These are phyloP conservation scores for Lachnellula suecica DNA, from an alignment of 2,329 filamentous ascomycete genomes.

Conservation along the genomic window DNA sequence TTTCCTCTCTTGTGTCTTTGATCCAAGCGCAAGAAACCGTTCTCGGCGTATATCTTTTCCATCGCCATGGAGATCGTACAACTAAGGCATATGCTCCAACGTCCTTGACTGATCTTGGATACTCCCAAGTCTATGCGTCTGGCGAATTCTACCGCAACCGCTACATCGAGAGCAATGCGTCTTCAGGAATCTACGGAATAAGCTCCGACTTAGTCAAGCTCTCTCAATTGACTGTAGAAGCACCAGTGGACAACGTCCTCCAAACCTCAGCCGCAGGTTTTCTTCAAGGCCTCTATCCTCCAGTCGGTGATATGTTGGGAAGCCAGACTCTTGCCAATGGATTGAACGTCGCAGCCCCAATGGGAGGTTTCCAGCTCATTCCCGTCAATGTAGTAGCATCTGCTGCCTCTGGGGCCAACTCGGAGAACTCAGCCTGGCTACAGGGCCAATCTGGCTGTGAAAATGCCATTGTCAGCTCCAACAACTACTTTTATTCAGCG, in stretches of 20 bases:
- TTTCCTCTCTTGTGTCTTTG: slow-evolving; percentile 39
- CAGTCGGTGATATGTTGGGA: slow-evolving; percentile 54
- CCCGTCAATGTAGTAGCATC: slow-evolving; percentile 63
- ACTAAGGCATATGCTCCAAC: slow-evolving; percentile 72
- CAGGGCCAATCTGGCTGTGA: slow-evolving; percentile 57
- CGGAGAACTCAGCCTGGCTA: slow-evolving; percentile 57
- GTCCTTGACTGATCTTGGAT: slow-evolving; percentile 76
- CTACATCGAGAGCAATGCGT: slow-evolving; percentile 65
- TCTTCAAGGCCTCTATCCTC: slow-evolving; percentile 84
- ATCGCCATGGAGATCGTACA: slow-evolving; percentile 86
- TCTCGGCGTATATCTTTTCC: slow-evolving; percentile 82
- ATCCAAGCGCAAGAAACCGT: slow-evolving; percentile 32
- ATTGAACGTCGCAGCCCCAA: slow-evolving; percentile 61
- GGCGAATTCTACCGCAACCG: slow-evolving; percentile 74
- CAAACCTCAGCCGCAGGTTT: slow-evolving; percentile 79
- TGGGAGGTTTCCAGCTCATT: slow-evolving; percentile 83
- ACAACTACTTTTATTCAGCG: slow-evolving; percentile 50
- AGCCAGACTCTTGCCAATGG: slow-evolving; percentile 71
- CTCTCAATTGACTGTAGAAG: slow-evolving; percentile 69
- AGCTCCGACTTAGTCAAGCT: slow-evolving; percentile 64
- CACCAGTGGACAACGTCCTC: slow-evolving; percentile 75
- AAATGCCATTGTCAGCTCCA: slow-evolving; percentile 54
- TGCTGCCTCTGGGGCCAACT: slow-evolving; percentile 51
- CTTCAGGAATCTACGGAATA: slow-evolving; percentile 63
- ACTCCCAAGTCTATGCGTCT: slow-evolving; percentile 69